Evolutionary conservation across 2,329 filamentous ascomycete genomes (phyloP).

Genomic region (Fusarium sp.): DNA sequence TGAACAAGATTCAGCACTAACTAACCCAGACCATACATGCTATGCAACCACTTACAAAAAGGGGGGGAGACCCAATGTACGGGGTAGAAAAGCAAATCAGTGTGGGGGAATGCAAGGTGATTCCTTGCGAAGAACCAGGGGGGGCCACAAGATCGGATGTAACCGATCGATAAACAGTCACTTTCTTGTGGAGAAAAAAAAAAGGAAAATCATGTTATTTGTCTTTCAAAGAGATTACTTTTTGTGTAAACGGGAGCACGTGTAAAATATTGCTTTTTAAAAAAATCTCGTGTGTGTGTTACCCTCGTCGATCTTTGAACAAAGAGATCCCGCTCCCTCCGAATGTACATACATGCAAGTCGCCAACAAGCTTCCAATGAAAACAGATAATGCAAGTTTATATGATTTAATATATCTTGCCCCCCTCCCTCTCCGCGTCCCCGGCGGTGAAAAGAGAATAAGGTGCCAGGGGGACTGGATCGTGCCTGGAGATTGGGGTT

Average conservation of each 20-base stretch:
- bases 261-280: not conserved
- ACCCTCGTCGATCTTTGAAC: not conserved
- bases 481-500: slow-evolving; percentile 6
- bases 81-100: not conserved
- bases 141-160: slow-evolving; percentile 22
- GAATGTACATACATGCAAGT: slow-evolving; percentile 20
- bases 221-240: not conserved
- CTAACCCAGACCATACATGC: not conserved
- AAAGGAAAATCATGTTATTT: not conserved
- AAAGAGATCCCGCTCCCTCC: not conserved
- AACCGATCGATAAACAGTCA: slow-evolving; percentile 12
- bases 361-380: slow-evolving; percentile 24
- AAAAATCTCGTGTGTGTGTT: not conserved
- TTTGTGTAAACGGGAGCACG: not conserved
- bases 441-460: slow-evolving; percentile 26
- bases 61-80: not conserved
- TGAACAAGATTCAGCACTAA: not conserved
- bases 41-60: not conserved
- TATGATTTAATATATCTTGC: not conserved
- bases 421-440: not conserved
- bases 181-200: not conserved
- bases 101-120: not conserved
- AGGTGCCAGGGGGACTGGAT: not conserved
- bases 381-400: not conserved
- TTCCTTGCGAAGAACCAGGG: slow-evolving; percentile 1